Percentiles rank a stretch among this genome's conserved stretches.
Evolutionary conservation across 345 rosid species (phyloP).

Genomic region (Citrus hindsii): DNA sequence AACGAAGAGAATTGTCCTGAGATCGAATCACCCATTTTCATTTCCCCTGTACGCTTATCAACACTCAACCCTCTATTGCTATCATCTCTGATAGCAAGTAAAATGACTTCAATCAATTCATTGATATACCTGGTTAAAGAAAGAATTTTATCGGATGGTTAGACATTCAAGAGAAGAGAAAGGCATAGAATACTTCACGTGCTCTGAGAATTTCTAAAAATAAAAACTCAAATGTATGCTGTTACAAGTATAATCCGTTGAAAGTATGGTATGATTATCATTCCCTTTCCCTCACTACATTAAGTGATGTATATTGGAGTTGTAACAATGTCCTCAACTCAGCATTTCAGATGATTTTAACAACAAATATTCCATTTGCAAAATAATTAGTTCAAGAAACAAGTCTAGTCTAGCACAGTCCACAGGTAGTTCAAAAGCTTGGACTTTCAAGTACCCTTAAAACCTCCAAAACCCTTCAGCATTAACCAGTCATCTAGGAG

Average conservation of each 20-base stretch:
- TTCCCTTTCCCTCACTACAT: background rate
- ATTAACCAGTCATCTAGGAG: background rate
- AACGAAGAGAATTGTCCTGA: conserved; percentile 27
- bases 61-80: conserved; percentile 32
- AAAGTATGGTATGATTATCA: background rate
- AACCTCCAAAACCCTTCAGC: background rate
- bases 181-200: background rate
- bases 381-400: background rate
- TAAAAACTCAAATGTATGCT: background rate
- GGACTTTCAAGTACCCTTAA: background rate
- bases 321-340: background rate
- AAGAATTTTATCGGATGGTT: background rate
- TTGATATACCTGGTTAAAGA: conserved; percentile 66
- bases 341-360: background rate
- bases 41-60: conserved; percentile 44
- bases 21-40: conserved; percentile 25
- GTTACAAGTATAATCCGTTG: background rate
- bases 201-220: background rate
- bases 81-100: conserved; percentile 55
- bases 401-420: background rate
- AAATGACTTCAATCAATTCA: conserved; percentile 70
- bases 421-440: background rate
- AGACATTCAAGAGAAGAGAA: background rate
- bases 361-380: background rate
- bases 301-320: background rate